Percentiles rank a stretch among this genome's conserved stretches.
phyloP scores from a whole-genome alignment of 306 rosid species.

The Casuarina glauca region DNA sequence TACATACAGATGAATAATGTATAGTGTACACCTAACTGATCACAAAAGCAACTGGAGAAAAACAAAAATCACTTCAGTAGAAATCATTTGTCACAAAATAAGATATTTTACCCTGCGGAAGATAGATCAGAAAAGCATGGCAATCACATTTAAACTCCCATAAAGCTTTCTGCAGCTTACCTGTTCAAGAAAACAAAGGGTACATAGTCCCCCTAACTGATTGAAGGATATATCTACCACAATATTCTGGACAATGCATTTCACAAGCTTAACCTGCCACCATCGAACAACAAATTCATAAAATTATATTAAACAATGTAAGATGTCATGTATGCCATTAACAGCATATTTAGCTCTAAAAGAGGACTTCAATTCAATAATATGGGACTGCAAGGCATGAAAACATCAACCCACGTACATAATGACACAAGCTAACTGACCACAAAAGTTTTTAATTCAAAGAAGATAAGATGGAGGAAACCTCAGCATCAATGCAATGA shows the following conservation, averaged over 20 bases:
- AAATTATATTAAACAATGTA: background rate
- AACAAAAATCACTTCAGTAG: background rate
- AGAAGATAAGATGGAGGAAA: slow-evolving; percentile 28
- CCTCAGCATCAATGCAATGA: slow-evolving; percentile 91
- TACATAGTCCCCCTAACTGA: slow-evolving; percentile 91
- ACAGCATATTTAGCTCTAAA: background rate
- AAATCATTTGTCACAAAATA: background rate
- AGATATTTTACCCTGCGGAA: background rate
- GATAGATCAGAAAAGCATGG: slow-evolving; percentile 1
- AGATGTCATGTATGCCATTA: background rate
- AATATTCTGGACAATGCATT: slow-evolving; percentile 79
- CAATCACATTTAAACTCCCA: slow-evolving; percentile 12
- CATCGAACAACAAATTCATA: slow-evolving; percentile 5
- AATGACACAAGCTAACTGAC: background rate
- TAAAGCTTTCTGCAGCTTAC: slow-evolving; percentile 38
- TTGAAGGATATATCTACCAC: slow-evolving; percentile 91
- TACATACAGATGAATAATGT: background rate
- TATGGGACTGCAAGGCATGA: background rate
- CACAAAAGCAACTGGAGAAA: background rate
- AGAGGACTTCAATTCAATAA: background rate
- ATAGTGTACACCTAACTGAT: background rate
- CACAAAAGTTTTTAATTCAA: background rate
- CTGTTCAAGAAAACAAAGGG: slow-evolving; percentile 88
- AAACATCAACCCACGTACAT: slow-evolving; percentile 1
- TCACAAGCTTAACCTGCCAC: slow-evolving; percentile 90